Conservation (phyloP, 805 yeast species). For the Ogataea angusta region DNA sequence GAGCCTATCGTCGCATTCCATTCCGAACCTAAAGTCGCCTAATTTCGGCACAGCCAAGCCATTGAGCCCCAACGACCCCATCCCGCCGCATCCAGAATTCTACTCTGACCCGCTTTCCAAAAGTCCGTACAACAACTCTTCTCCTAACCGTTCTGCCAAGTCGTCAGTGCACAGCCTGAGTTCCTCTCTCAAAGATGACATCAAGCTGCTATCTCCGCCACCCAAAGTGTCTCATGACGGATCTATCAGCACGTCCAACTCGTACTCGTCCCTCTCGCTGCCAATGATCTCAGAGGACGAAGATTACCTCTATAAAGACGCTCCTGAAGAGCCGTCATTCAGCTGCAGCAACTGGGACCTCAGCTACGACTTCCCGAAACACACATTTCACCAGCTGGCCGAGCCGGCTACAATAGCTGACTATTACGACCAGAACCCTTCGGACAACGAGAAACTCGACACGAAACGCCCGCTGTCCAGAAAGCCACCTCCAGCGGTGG, state of each 20-base stretch:
- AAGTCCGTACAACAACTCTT: slow-evolving; percentile 8
- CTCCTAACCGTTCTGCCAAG: slow-evolving; percentile 10
- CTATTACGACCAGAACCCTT: background rate
- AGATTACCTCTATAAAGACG: background rate
- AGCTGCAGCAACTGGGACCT: slow-evolving; percentile 4
- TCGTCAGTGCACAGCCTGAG: slow-evolving; percentile 8
- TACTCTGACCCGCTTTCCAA: slow-evolving; percentile 11
- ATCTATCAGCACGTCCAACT: slow-evolving; percentile 13
- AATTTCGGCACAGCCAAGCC: slow-evolving; percentile 2
- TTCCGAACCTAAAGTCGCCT: slow-evolving; percentile 13
- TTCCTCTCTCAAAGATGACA: slow-evolving; percentile 11
- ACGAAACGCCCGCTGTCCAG: slow-evolving; percentile 6
- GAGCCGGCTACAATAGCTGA: background rate
- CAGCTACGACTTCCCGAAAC: slow-evolving; percentile 2
- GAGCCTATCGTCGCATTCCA: slow-evolving; percentile 3
- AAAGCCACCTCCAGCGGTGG: slow-evolving; percentile 19
- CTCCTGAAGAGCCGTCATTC: background rate
- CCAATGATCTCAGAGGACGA: slow-evolving; percentile 25
- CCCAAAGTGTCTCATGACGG: slow-evolving; percentile 4
- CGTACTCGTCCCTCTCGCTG: slow-evolving; percentile 18
- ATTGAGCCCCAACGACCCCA: background rate
- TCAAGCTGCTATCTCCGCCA: slow-evolving; percentile 8
- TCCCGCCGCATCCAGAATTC: slow-evolving; percentile 10
- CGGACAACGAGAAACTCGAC: background rate
- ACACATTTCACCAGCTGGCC: slow-evolving; percentile 1